Conservation (phyloP, 2,329 filamentous ascomycete species). For the Paracoccidioides lutzii region DNA sequence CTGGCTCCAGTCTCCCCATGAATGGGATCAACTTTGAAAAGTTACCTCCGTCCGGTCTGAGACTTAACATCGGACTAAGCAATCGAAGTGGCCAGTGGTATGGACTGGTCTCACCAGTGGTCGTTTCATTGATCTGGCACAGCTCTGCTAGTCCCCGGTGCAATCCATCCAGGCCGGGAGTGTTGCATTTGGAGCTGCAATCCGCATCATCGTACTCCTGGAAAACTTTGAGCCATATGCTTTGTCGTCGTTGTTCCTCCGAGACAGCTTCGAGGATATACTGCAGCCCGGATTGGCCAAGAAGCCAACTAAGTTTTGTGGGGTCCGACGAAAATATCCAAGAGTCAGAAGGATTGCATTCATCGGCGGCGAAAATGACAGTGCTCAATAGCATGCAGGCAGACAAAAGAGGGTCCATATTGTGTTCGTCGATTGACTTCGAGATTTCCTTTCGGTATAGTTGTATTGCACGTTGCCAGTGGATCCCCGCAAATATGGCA, state of each 20-base stretch:
- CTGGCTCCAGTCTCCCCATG: slow-evolving; percentile 23
- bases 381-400: slow-evolving; percentile 26
- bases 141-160: slow-evolving; percentile 22
- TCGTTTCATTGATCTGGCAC: slow-evolving; percentile 20
- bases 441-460: slow-evolving; percentile 24
- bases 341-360: slow-evolving; percentile 21
- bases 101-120: slow-evolving; percentile 21
- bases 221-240: slow-evolving; percentile 25
- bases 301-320: slow-evolving; percentile 24
- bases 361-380: slow-evolving; percentile 21
- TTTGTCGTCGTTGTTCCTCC: slow-evolving; percentile 16
- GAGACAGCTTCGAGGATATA: slow-evolving; percentile 18
- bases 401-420: slow-evolving; percentile 28
- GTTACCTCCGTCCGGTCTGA: slow-evolving; percentile 16
- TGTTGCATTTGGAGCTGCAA: slow-evolving; percentile 18
- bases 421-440: slow-evolving; percentile 15
- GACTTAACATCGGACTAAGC: slow-evolving; percentile 20
- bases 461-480: slow-evolving; percentile 26
- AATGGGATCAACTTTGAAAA: slow-evolving; percentile 19
- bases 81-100: slow-evolving; percentile 26
- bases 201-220: slow-evolving; percentile 14
- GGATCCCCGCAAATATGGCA: slow-evolving; percentile 21
- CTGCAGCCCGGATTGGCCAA: slow-evolving; percentile 23
- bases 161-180: slow-evolving; percentile 18
- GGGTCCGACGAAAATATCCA: slow-evolving; percentile 25